phyloP scores from a whole-genome alignment of 2,329 filamentous ascomycete species.

The Lecanosticta acicola region DNA sequence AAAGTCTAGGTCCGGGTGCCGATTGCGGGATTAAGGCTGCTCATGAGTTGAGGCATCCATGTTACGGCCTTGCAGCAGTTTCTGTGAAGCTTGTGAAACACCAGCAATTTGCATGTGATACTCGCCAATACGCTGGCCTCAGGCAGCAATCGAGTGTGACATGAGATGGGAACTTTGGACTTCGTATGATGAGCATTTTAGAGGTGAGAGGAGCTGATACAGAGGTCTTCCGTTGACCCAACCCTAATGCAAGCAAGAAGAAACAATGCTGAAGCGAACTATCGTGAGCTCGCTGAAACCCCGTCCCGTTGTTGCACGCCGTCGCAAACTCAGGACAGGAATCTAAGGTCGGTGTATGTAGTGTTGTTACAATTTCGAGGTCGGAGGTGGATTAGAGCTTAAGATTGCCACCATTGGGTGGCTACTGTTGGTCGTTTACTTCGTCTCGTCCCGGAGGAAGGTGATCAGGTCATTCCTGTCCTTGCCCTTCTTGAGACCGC shows the following conservation, averaged over 20 bases:
- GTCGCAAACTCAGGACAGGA: slow-evolving; percentile 8
- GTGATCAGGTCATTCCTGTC: slow-evolving; percentile 98
- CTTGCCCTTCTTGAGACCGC: slow-evolving; percentile 99
- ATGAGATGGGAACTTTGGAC: neutral
- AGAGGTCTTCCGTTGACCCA: slow-evolving; percentile 5
- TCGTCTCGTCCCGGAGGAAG: slow-evolving; percentile 64
- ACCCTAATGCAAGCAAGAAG: slow-evolving; percentile 7
- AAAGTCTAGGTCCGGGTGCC: too few relatives aligned
- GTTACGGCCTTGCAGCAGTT: neutral
- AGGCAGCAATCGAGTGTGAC: neutral
- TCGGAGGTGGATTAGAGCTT: neutral
- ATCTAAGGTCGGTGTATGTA: slow-evolving; percentile 10
- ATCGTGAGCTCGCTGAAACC: slow-evolving; percentile 3
- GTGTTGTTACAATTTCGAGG: slow-evolving; percentile 9
- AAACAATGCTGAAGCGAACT: slow-evolving; percentile 5
- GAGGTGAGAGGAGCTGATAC: slow-evolving; percentile 11
- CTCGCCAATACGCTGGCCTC: neutral
- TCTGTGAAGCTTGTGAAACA: neutral
- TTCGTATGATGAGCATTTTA: neutral
- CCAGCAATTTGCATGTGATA: neutral
- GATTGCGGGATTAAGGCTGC: too few relatives aligned
- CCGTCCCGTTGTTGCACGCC: slow-evolving; percentile 4
- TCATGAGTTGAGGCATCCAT: neutral
- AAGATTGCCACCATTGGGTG: neutral
- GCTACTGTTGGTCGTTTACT: slow-evolving; percentile 48